Base-by-base conservation (phyloP, 129 eudicot species). In the Arctium minus region DNA sequence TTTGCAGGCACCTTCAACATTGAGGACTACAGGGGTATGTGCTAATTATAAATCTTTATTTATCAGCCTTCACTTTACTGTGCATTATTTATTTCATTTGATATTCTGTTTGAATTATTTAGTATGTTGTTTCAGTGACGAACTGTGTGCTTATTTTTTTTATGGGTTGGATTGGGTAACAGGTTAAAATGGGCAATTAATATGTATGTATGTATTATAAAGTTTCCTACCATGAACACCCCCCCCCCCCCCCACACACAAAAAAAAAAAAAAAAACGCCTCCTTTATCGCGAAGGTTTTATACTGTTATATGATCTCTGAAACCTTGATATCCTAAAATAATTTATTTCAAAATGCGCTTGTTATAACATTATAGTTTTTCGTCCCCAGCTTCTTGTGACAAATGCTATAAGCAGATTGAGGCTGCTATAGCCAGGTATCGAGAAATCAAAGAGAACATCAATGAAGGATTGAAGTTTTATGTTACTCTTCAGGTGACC, bases 401-500 rank as follows among this genome's bases (percentile, higher is more conserved):
- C 77, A 92, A 83, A 86, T 82, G 86, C 80, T 94, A 84, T 83
- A 92, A 91, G 92, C 98, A 94, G 88, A 94, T 94, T 29, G 94
- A 94, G 87, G 98, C 97, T 82, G 97, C 97, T 72, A 72, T 94
- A 72, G 91, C 90, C 32, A 94, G 92, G 80, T 94, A 79, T 79
- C 88, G 88, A 67, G 97, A 94, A 87, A 92, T 94, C 48, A 94
- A 92, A 81, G 97, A 91, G 79, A 94, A 92, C 79, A 88, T 94
- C 18, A 92, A 92, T 67, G 98, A 94, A 81, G 98, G 98, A 76
- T 74, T 94, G 78, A 94, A 94, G 89, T 94, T 94, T 83, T 94
- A 94, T 86, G 97, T 94, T 32, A 92, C 98, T 69, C 98, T 94
- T 86, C 98, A 92, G 97, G 97, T 94, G 4, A 91, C 73, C 36